These are phyloP conservation scores for Colletotrichum viniferum DNA, from an alignment of 2,329 filamentous ascomycete species.

Conservation along the genomic window DNA sequence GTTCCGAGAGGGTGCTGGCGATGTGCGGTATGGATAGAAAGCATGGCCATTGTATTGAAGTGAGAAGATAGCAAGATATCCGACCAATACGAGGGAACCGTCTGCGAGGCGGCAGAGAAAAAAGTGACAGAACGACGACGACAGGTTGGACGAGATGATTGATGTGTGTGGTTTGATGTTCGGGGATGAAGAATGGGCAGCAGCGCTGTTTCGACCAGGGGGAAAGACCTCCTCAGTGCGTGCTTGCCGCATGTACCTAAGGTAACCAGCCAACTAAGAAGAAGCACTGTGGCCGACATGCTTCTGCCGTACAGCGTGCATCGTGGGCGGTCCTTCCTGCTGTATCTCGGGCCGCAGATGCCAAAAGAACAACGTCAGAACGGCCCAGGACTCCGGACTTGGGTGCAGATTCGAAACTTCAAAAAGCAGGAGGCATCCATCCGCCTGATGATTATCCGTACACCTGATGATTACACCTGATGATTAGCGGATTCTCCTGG, in stretches of 20 bases:
- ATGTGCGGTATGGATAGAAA: slow-evolving; percentile 64
- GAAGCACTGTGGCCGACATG: background rate
- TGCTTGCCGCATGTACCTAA: background rate
- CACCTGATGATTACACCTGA: background rate
- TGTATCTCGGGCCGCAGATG: background rate
- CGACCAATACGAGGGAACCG: background rate
- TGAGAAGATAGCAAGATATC: background rate
- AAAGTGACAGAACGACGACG: background rate
- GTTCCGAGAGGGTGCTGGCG: slow-evolving; percentile 63
- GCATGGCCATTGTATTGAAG: background rate
- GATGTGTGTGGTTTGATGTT: slow-evolving; percentile 7
- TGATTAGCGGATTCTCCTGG: background rate
- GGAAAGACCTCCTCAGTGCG: background rate
- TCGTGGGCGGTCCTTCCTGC: background rate
- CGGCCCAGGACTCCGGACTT: background rate
- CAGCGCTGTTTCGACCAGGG: background rate
- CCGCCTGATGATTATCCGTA: background rate
- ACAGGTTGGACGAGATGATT: background rate
- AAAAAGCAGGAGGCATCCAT: background rate
- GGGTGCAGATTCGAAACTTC: background rate
- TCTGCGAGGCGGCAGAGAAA: background rate
- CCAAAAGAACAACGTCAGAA: background rate
- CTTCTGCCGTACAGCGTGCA: background rate
- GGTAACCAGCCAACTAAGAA: background rate
- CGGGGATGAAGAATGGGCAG: slow-evolving; percentile 6